phyloP scores from a whole-genome alignment of 441 rosid species.

The Aquilaria agallochum region DNA sequence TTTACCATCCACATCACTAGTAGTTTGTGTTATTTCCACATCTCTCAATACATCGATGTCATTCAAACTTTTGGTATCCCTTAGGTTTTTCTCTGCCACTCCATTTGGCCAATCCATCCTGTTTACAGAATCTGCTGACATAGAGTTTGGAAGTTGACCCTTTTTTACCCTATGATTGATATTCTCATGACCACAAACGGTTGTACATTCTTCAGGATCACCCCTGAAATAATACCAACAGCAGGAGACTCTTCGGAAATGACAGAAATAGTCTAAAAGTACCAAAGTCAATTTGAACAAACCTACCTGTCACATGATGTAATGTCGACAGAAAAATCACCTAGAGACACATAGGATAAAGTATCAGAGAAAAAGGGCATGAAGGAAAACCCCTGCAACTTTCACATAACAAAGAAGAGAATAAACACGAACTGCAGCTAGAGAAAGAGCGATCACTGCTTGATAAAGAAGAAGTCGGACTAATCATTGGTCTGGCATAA shows the following conservation, averaged over 20 bases:
- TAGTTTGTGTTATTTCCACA: conserved; percentile 34
- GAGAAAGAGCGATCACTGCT: conserved; percentile 66
- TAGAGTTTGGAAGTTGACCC: conserved; percentile 22
- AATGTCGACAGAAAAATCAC: conserved; percentile 75
- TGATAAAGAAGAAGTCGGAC: conserved; percentile 60
- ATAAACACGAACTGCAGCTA: conserved; percentile 46
- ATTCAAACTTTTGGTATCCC: conserved; percentile 20
- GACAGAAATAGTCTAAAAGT: neutral
- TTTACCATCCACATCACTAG: conserved; percentile 27
- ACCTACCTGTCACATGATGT: conserved; percentile 52
- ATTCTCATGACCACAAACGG: conserved; percentile 31
- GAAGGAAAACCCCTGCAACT: neutral
- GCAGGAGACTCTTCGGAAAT: conserved; percentile 3
- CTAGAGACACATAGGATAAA: conserved; percentile 29
- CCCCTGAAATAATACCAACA: conserved; percentile 30
- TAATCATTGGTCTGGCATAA: conserved; percentile 38
- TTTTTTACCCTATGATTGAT: conserved; percentile 21
- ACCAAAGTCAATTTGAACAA: conserved; percentile 1
- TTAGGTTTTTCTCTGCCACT: conserved; percentile 25
- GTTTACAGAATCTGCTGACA: conserved; percentile 25
- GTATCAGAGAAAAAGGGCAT: conserved; percentile 16
- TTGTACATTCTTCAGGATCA: conserved; percentile 44
- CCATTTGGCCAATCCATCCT: conserved; percentile 31
- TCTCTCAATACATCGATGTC: conserved; percentile 33
- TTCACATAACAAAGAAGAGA: conserved; percentile 6